Evolutionary conservation across 164 flowering plant genomes (phyloP).

Genomic region (Vitis cinerea): DNA sequence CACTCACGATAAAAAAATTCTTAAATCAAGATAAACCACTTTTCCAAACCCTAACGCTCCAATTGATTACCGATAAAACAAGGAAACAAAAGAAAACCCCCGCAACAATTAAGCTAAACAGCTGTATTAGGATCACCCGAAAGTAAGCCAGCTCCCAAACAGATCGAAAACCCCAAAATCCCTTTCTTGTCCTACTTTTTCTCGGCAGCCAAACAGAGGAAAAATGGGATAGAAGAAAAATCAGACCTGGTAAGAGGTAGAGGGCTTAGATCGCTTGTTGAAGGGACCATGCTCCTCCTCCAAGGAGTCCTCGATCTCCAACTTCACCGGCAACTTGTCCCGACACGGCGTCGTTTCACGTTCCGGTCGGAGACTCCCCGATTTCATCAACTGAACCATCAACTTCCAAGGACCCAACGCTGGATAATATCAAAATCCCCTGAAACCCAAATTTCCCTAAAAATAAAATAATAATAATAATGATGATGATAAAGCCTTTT

Average conservation of each 20-base stretch:
- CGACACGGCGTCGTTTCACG: conserved; percentile 28
- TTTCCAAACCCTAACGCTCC: too few relatives aligned
- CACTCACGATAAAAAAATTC: too few relatives aligned
- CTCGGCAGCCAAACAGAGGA: neutral
- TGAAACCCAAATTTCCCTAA: neutral
- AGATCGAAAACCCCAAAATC: neutral
- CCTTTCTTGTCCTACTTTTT: neutral
- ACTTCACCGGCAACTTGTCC: conserved; percentile 47
- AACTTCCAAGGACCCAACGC: conserved; percentile 6
- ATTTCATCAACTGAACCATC: conserved; percentile 66
- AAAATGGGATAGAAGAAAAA: conserved; percentile 5
- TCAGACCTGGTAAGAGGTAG: conserved; percentile 39
- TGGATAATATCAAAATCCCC: neutral
- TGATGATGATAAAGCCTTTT: too few relatives aligned
- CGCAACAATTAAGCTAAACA: neutral
- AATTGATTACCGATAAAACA: too few relatives aligned
- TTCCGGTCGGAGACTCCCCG: conserved; percentile 35
- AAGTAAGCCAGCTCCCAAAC: neutral
- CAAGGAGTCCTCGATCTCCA: conserved; percentile 55
- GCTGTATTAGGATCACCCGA: neutral
- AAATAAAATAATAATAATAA: too few relatives aligned
- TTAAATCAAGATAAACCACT: too few relatives aligned
- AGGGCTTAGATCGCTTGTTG: conserved; percentile 46
- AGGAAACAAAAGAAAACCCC: too few relatives aligned
- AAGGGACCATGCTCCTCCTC: conserved; percentile 55